Base-by-base conservation (phyloP, 2,329 filamentous ascomycete genomes). In the Rutstroemia sp. region DNA sequence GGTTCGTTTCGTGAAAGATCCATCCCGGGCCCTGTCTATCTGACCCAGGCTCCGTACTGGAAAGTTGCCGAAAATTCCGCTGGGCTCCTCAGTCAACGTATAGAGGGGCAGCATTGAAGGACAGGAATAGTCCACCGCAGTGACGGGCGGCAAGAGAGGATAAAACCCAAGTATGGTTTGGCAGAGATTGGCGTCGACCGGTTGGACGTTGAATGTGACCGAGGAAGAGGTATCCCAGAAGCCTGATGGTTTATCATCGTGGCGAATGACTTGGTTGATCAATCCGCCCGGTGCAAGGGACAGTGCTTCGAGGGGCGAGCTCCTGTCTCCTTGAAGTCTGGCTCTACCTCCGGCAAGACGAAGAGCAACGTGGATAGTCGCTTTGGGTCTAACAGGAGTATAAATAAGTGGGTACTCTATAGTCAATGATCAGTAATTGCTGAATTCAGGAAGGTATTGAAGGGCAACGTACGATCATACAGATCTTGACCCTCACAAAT, bases 211-310 rank as follows among this genome's bases (percentile, higher is more conserved):
- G 38, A 58, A 53, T 3, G 17, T 38, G 8, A 48, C 9, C 8
- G 17, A n/a, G 5, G 51, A 49, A 1, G 38, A 9, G 4, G 5
- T 10, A 14, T 57, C 49, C 50, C 50, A 58, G 4, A 45, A 6
- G 5, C 2, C 0, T 4, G 38, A 4, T 2, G 49, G 30, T 0
- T 49, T 10, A 6, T n/a, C 23, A n/a, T 53, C 52, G n/a, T 21
- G 30, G 14, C 30, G 3, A 9, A 58, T 58, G 5, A 36, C 34
- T 55, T 55, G 57, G 4, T 45, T 34, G 19, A 58, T 52, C 4
- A 16, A 46, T 0, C 54, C 49, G 4, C 30, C 30, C 3, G 40
- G 5, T 16, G 34, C 27, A 17, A 44, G 16, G 2, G 49, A 19
- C 34, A 51, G 47, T 7, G 46, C 23, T 38, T 3, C 1, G 14